Evolutionary conservation across 2,329 filamentous ascomycete genomes (phyloP).

Genomic region (Neonectria hederae): DNA sequence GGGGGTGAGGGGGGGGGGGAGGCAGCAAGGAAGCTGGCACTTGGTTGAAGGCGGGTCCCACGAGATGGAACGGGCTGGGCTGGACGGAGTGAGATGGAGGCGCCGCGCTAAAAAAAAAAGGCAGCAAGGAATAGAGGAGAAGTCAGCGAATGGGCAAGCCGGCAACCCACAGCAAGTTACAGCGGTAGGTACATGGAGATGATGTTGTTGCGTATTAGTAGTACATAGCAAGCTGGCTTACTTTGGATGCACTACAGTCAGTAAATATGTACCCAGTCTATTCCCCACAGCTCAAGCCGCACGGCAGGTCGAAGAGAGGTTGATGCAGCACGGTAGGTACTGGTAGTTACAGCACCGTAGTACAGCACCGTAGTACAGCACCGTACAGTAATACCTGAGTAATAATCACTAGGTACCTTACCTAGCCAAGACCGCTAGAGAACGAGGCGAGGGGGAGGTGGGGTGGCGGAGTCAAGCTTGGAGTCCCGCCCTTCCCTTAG

Average conservation of each 20-base stretch:
- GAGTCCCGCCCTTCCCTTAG: constrained; percentile 1
- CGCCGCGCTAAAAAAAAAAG: constrained; percentile 10
- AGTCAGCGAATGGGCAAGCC: background rate
- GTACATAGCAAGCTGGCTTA: background rate
- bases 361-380: background rate
- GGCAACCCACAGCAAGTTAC: background rate
- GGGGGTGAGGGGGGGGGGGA: too few species aligned
- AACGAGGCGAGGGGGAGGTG: constrained; percentile 5
- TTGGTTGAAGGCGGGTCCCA: constrained; percentile 7
- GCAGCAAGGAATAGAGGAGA: background rate
- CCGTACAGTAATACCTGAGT: background rate
- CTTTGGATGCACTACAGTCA: background rate
- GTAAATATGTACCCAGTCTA: too few species aligned
- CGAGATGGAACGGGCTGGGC: constrained; percentile 11
- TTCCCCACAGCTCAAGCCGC: background rate
- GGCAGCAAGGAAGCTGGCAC: background rate
- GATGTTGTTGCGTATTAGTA: background rate
- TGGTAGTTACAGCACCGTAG: too few species aligned
- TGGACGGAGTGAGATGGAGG: constrained; percentile 16
- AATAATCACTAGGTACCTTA: background rate
- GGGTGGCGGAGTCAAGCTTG: constrained; percentile 4
- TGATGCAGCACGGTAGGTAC: too few species aligned
- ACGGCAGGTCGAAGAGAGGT: too few species aligned
- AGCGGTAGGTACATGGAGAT: background rate
- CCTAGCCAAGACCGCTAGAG: constrained; percentile 10